A percentile compares a stretch with the other conserved stretches of the same genome.
These are phyloP conservation scores for Trichoderma aggressivum DNA, from an alignment of 2,329 filamentous ascomycete species.

Conservation along the genomic window DNA sequence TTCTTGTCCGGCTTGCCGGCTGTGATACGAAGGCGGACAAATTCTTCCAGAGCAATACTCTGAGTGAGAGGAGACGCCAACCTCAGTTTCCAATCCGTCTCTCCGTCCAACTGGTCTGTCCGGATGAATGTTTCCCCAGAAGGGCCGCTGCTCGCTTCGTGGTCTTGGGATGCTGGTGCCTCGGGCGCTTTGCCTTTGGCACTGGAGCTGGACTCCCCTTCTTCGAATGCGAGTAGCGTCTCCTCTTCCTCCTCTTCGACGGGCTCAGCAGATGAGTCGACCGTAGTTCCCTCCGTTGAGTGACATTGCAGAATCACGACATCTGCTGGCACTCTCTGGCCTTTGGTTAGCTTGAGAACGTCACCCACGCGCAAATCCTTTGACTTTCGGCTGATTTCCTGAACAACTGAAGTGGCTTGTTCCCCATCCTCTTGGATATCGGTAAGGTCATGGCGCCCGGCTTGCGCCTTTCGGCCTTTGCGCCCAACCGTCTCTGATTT, in stretches of 20 bases:
- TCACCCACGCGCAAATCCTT: constrained; percentile 90
- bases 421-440: constrained; percentile 60
- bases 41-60: constrained; percentile 66
- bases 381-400: constrained; percentile 75
- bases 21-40: constrained; percentile 66
- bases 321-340: constrained; percentile 90
- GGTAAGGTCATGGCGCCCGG: constrained; percentile 43
- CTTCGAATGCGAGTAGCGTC: constrained; percentile 41
- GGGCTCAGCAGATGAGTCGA: constrained; percentile 29
- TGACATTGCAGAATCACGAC: constrained; percentile 87
- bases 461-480: constrained; percentile 31
- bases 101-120: constrained; percentile 94
- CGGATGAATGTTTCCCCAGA: constrained; percentile 91
- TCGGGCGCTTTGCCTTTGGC: constrained; percentile 37
- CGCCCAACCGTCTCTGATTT: constrained; percentile 42
- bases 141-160: constrained; percentile 39
- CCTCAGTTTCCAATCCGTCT: constrained; percentile 97
- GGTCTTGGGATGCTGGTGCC: constrained; percentile 25
- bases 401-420: constrained; percentile 48
- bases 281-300: constrained; percentile 49
- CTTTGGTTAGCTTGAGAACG: constrained; percentile 87
- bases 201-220: constrained; percentile 32
- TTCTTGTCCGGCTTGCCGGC: constrained; percentile 89
- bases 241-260: constrained; percentile 39
- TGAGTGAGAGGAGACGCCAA: constrained; percentile 85